Evolutionary conservation across 345 rosid species (phyloP).

Genomic region (Cochlearia excelsa): DNA sequence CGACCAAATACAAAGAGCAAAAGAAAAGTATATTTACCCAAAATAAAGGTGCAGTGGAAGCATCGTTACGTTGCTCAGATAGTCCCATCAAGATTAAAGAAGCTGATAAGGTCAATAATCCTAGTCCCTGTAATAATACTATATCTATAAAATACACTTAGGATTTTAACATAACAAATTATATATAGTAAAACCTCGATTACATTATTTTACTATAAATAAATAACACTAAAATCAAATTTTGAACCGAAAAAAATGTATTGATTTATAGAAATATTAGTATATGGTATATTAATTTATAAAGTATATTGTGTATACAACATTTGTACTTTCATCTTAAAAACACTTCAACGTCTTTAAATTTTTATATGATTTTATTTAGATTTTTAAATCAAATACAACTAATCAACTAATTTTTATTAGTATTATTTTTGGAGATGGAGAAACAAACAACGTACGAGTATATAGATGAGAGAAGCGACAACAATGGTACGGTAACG

Average conservation of each 20-base stretch:
- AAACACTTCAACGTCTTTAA: background rate
- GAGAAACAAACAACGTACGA: slow-evolving; percentile 26
- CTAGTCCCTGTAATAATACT: slow-evolving; percentile 46
- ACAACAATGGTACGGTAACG: slow-evolving; percentile 47
- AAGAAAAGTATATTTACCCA: slow-evolving; percentile 36
- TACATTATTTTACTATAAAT: no score
- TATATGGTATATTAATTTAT: no score
- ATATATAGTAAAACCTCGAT: no score
- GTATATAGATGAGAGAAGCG: slow-evolving; percentile 42
- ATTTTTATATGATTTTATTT: no score
- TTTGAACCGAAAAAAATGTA: no score
- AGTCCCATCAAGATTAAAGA: slow-evolving; percentile 36
- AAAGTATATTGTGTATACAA: no score
- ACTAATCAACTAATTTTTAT: no score
- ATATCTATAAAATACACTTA: no score
- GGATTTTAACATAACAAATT: no score
- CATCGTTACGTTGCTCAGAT: background rate
- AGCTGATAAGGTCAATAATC: slow-evolving; percentile 62
- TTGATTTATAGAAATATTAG: no score
- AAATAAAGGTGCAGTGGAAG: slow-evolving; percentile 29
- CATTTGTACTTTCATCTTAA: background rate
- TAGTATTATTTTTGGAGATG: background rate
- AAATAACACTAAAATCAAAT: no score
- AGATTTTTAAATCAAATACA: no score
- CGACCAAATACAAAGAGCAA: slow-evolving; percentile 34